Conservation (phyloP, 148 eudicot species). For the Rhododendron ovatum region DNA sequence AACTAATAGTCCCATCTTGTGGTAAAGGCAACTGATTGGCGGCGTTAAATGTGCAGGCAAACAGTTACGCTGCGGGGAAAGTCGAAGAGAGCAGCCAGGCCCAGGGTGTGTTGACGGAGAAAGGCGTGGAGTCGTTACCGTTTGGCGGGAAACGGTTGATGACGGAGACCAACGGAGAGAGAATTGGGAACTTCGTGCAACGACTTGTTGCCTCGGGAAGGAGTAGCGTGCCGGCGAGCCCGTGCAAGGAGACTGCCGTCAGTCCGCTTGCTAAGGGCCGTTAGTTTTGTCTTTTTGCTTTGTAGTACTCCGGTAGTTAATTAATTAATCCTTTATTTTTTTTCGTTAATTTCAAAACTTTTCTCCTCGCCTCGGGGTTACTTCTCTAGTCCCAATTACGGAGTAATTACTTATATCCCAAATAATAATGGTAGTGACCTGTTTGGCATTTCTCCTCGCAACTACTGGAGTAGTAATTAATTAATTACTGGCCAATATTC, state of each 20-base stretch:
- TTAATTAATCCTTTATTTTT: too few species aligned
- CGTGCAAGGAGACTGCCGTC: conserved; percentile 65
- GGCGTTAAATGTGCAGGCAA: conserved; percentile 48
- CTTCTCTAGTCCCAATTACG: neutral
- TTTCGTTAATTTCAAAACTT: neutral
- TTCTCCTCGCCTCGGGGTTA: neutral
- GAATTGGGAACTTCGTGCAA: conserved; percentile 69
- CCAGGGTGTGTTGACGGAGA: conserved; percentile 50
- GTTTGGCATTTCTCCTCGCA: neutral
- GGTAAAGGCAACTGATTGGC: conserved; percentile 4
- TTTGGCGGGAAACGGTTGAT: conserved; percentile 86
- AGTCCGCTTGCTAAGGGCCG: conserved; percentile 74
- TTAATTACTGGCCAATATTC: neutral
- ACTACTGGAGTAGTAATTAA: neutral
- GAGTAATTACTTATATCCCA: neutral
- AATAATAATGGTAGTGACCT: neutral
- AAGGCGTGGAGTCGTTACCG: conserved; percentile 73
- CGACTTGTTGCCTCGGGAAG: conserved; percentile 58
- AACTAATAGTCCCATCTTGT: too few species aligned
- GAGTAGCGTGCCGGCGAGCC: conserved; percentile 81
- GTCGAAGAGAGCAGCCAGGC: conserved; percentile 6
- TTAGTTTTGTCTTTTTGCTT: conserved; percentile 20
- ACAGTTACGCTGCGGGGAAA: conserved; percentile 21
- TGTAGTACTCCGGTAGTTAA: neutral
- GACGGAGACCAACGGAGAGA: conserved; percentile 72